A percentile compares a stretch with the other conserved stretches of the same genome.
Conservation (phyloP, 2,329 filamentous ascomycete species). For the Phialophora chinensis region DNA sequence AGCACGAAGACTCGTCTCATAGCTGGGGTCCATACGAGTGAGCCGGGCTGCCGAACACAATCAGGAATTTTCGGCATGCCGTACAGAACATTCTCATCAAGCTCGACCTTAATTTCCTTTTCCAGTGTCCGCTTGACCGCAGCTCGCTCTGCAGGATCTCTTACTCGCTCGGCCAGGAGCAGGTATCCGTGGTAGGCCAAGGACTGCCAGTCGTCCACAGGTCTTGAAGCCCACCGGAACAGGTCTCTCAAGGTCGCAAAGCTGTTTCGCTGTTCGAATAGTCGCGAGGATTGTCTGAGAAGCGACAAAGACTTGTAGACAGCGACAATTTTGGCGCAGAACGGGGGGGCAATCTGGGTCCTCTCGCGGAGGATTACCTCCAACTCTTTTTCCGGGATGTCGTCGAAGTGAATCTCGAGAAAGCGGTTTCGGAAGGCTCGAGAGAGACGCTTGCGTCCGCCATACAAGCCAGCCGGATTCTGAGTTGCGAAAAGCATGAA, state of each 20-base stretch:
- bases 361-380: conserved; percentile 89
- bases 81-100: conserved; percentile 78
- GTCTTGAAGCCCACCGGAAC: conserved; percentile 90
- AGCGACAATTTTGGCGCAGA: conserved; percentile 86
- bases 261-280: conserved; percentile 97
- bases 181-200: conserved; percentile 94
- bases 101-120: conserved; percentile 82
- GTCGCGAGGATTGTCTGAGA: conserved; percentile 82
- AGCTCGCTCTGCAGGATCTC: conserved; percentile 83
- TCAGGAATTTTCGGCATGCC: conserved; percentile 49
- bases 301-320: conserved; percentile 93
- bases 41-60: conserved; percentile 41
- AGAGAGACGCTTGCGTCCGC: conserved; percentile 89
- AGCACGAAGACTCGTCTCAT: conserved; percentile 92
- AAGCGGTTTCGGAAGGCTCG: conserved; percentile 97
- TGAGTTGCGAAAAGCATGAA: conserved; percentile 99
- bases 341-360: conserved; percentile 86
- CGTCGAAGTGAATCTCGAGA: conserved; percentile 94
- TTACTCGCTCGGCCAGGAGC: conserved; percentile 90
- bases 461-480: conserved; percentile 94
- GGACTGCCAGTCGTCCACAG: conserved; percentile 83
- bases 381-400: conserved; percentile 93
- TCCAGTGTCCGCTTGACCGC: conserved; percentile 90
- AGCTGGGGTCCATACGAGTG: conserved; percentile 89
- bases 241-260: conserved; percentile 96